Evolutionary conservation across 495 filamentous ascomycete species (phyloP), one percentile per base, ranked within the genome.

Genomic region (Aspergillus sclerotiicarbonarius): DNA sequence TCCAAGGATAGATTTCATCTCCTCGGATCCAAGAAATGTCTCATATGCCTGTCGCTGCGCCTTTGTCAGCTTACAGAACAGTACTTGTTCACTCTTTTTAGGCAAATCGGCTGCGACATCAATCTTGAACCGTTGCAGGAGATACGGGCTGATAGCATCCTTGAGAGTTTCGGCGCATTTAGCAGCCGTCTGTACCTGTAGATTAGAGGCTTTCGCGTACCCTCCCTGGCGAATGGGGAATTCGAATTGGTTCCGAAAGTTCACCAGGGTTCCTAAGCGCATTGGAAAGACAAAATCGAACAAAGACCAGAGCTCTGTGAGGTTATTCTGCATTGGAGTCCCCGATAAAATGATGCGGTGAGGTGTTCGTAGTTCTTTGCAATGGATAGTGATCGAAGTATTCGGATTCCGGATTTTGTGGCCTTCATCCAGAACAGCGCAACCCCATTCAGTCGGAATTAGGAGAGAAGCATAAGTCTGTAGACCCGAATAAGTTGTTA

Each of bases 331-430:
- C 80, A 98, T 96, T 1, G 94, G 94, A 0, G 94, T 98, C 8
- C 94, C 94, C 0, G 94, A 97, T 6, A 98, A 78, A 57, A 98
- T 98, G 51, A 98, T 78, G 25, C 94, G 86, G 67, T 98, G 92
- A 4, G 86, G 80, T 7, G 94, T 98, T 32, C 85, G 80, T 13
- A 98, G 78, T 64, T 95, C 89, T 67, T 98, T 98, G 80, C 90
- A 96, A 63, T 90, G 87, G 48, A 96, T 88, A 0, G 94, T 96
- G 55, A 97, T 92, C 0, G 84, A 86, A 4, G 92, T 89, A 65
- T 98, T 92, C 2, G 94, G 94, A 66, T 98, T 98, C 19, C 92
- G 85, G 59, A 98, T 98, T 72, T 96, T 96, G 72, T 98, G 94
- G 9, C 94, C 94, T 78, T 98, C 94, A 52, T 98, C 94, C 4